A percentile compares a stretch with the other conserved stretches of the same genome.
These are phyloP conservation scores for Austroboletus eburneus DNA, from an alignment of 768 basidiomycete species.

Conservation along the genomic window DNA sequence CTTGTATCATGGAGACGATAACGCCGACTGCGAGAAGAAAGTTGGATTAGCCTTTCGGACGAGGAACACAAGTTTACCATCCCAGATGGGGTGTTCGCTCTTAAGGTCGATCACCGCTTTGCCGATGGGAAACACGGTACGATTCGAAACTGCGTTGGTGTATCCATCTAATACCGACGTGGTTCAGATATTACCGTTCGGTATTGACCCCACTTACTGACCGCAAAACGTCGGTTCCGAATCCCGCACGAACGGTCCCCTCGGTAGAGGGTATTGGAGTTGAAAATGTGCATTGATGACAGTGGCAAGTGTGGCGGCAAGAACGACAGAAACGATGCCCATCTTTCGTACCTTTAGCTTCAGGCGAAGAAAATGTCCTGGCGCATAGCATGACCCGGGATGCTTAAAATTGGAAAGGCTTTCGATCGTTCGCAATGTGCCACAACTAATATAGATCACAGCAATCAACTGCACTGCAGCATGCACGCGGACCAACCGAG, in stretches of 20 bases:
- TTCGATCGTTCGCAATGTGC: too few species aligned
- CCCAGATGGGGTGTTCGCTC: constrained; percentile 63
- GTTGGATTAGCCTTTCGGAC: constrained; percentile 1
- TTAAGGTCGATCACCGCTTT: constrained; percentile 58
- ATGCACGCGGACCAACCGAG: too few species aligned
- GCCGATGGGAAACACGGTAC: constrained; percentile 66
- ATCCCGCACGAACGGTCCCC: constrained; percentile 63
- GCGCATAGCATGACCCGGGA: background rate
- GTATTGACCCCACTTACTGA: constrained; percentile 26
- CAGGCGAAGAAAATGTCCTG: background rate
- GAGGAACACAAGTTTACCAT: constrained; percentile 33
- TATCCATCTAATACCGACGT: constrained; percentile 55
- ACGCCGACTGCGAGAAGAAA: constrained; percentile 40
- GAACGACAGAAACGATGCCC: constrained; percentile 32
- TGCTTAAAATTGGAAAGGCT: too few species aligned
- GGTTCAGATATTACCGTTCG: background rate
- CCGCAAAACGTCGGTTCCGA: constrained; percentile 66
- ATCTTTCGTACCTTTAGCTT: constrained; percentile 25
- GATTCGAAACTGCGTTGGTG: constrained; percentile 42
- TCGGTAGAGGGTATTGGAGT: constrained; percentile 67
- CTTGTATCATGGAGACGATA: constrained; percentile 48
- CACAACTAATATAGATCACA: too few species aligned
- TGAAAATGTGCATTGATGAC: constrained; percentile 72
- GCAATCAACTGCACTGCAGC: too few species aligned
- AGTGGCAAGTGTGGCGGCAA: constrained; percentile 38